These are phyloP conservation scores for Oenanthe javanica DNA, from an alignment of 140 eudicot species.

Conservation along the genomic window DNA sequence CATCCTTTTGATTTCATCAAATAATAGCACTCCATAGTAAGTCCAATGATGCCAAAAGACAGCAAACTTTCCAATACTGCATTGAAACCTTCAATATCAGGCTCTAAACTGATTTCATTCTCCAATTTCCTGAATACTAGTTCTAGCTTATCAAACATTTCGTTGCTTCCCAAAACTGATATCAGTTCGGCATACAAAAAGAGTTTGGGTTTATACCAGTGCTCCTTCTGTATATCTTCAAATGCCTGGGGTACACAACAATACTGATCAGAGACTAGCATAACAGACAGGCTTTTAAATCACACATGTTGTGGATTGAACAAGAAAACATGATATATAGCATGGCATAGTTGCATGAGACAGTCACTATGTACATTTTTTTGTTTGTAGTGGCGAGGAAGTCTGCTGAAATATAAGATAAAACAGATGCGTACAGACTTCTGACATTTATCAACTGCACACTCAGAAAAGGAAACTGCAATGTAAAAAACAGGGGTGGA, in stretches of 20 bases:
- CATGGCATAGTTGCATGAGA: neutral
- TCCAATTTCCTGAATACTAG: constrained; percentile 32
- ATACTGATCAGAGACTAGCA: neutral
- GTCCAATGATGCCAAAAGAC: constrained; percentile 36
- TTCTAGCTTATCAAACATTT: constrained; percentile 39
- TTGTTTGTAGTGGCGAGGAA: neutral
- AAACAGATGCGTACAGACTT: neutral
- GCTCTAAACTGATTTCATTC: constrained; percentile 37
- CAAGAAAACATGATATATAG: neutral
- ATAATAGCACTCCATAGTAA: constrained; percentile 45
- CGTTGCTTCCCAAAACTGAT: constrained; percentile 44
- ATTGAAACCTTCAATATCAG: constrained; percentile 47
- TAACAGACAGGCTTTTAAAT: neutral
- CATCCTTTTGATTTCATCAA: constrained; percentile 58
- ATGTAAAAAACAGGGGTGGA: neutral
- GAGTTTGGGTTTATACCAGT: constrained; percentile 65
- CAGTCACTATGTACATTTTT: neutral
- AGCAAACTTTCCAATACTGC: constrained; percentile 44
- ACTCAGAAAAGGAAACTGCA: neutral
- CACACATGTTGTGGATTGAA: neutral
- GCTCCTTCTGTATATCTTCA: constrained; percentile 56
- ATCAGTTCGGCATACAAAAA: constrained; percentile 47
- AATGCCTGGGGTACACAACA: constrained; percentile 43
- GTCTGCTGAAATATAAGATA: neutral
- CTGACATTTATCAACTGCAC: neutral